A percentile compares a stretch with the other conserved stretches of the same genome.
Evolutionary conservation across 768 basidiomycete species (phyloP).

Genomic region (Myochromella boudieri): DNA sequence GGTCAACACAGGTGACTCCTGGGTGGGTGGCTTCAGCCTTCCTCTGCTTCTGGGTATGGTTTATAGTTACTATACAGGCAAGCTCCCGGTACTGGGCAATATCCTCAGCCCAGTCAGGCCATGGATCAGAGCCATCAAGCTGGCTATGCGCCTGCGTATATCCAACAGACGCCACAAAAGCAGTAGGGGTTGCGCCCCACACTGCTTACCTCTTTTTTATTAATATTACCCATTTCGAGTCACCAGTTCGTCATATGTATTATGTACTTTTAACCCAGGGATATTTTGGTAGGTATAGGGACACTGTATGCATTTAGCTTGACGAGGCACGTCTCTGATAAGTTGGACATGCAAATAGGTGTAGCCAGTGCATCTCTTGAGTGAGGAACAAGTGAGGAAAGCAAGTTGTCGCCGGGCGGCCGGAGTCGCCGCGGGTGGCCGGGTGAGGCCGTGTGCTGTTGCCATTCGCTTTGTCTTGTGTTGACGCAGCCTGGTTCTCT

Average conservation of each 20-base stretch:
- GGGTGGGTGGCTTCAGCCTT: slow-evolving; percentile 37
- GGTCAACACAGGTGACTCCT: slow-evolving; percentile 50
- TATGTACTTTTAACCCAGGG: too few species aligned
- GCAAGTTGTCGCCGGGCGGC: too few species aligned
- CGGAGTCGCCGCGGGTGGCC: slow-evolving; percentile 16
- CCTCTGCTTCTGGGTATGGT: not conserved
- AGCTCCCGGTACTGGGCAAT: slow-evolving; percentile 28
- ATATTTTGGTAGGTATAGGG: too few species aligned
- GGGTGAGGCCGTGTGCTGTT: slow-evolving; percentile 21
- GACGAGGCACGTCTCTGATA: slow-evolving; percentile 29
- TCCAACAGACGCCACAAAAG: slow-evolving; percentile 22
- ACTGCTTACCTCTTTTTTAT: too few species aligned
- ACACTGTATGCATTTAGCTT: too few species aligned
- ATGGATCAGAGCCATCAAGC: slow-evolving; percentile 31
- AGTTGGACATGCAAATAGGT: slow-evolving; percentile 40
- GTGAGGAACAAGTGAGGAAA: too few species aligned
- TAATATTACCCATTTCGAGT: too few species aligned
- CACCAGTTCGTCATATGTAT: too few species aligned
- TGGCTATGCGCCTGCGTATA: slow-evolving; percentile 42
- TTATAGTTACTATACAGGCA: slow-evolving; percentile 17
- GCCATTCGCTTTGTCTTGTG: slow-evolving; percentile 1
- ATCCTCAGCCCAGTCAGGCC: slow-evolving; percentile 22
- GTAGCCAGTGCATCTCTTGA: too few species aligned
- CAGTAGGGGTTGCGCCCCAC: too few species aligned
- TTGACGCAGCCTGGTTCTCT: slow-evolving; percentile 28